Base-by-base conservation (phyloP, 345 rosid genomes). In the Trapa incisa region DNA sequence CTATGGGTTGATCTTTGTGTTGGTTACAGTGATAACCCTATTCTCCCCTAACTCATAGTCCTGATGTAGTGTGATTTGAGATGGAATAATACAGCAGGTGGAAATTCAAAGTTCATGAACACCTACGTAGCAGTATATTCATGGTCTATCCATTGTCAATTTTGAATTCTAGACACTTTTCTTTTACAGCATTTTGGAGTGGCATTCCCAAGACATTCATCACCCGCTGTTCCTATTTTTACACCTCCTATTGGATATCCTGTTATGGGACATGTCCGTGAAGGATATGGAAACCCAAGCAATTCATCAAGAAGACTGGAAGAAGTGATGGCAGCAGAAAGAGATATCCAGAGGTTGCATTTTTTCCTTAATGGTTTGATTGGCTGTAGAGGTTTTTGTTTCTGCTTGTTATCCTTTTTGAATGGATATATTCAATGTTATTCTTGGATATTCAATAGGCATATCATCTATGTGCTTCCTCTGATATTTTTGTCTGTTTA, bases 301-400 rank as follows among this genome's bases (percentile, higher is more conserved):
- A 89, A 86, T 71, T 87, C 96, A 33, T 83, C 87, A 3, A 85
- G 96, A 76, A 89, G 90, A 83, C 96, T 95, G 66, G 97, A 95
- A 52, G 96, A 91, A 81, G 89, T 92, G 71, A 95, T 91, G 96
- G 73, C 73, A 42, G 32, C 61, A 48, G 67, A 70, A 33, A 70
- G 37, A 29, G 73, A 70, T 15, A 48, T 22, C 16, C 93, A 87
- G 73, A 79, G 81, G 73, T 47, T 61, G 38, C 22, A 2, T 60
- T 71, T 58, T 33, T n/a, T 15, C 61, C 37, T 41, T 45, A 45
- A 45, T 11, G 11, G 48, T 45, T 9, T 11, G 7, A 11, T 45
- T 45, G 13, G 48, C 48, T 7, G 42, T 61, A 37, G 22, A 61
- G 15, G n/a, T 14, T 64, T 12, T 33, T 29, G 10, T n/a, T 54